Percentiles rank a stretch among this genome's conserved stretches.
These are phyloP conservation scores for Alternaria consortialis DNA, from an alignment of 2,329 filamentous ascomycete species.

Conservation along the genomic window DNA sequence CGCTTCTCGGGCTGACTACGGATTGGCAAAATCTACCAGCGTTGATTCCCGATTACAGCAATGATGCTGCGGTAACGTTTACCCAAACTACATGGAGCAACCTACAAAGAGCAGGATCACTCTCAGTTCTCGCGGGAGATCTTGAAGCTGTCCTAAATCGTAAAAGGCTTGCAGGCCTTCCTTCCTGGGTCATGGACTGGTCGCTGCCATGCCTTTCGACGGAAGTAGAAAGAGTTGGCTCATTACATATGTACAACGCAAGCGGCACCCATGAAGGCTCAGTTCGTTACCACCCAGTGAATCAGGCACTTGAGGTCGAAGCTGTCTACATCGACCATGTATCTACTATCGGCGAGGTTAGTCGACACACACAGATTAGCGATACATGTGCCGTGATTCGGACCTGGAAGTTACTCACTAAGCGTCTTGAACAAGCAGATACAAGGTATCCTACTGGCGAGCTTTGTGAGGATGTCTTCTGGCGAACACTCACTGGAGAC, in stretches of 20 bases:
- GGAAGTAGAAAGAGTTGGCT: slow-evolving; percentile 27
- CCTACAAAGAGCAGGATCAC: slow-evolving; percentile 16
- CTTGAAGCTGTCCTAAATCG: slow-evolving; percentile 24
- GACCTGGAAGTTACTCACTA: slow-evolving; percentile 20
- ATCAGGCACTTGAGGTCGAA: slow-evolving; percentile 19
- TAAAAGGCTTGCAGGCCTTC: slow-evolving; percentile 20
- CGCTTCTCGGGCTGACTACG: slow-evolving; percentile 27
- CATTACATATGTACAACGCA: slow-evolving; percentile 25
- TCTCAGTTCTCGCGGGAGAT: slow-evolving; percentile 28
- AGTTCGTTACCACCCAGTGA: slow-evolving; percentile 1
- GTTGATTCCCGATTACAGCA: slow-evolving; percentile 22
- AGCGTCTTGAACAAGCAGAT: background rate
- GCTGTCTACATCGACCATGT: slow-evolving; percentile 21
- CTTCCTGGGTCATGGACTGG: slow-evolving; percentile 36
- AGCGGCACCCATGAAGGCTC: slow-evolving; percentile 8
- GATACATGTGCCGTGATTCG: slow-evolving; percentile 27
- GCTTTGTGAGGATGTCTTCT: slow-evolving; percentile 26
- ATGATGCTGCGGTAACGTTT: slow-evolving; percentile 4
- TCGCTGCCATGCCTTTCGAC: slow-evolving; percentile 24
- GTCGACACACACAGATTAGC: slow-evolving; percentile 30
- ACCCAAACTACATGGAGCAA: slow-evolving; percentile 17
- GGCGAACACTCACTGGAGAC: slow-evolving; percentile 27
- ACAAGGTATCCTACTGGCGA: slow-evolving; percentile 20
- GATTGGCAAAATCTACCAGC: slow-evolving; percentile 23
- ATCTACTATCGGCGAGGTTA: slow-evolving; percentile 19